These are phyloP conservation scores for Arthromyces matolae DNA, from an alignment of 768 basidiomycete species.

Conservation along the genomic window DNA sequence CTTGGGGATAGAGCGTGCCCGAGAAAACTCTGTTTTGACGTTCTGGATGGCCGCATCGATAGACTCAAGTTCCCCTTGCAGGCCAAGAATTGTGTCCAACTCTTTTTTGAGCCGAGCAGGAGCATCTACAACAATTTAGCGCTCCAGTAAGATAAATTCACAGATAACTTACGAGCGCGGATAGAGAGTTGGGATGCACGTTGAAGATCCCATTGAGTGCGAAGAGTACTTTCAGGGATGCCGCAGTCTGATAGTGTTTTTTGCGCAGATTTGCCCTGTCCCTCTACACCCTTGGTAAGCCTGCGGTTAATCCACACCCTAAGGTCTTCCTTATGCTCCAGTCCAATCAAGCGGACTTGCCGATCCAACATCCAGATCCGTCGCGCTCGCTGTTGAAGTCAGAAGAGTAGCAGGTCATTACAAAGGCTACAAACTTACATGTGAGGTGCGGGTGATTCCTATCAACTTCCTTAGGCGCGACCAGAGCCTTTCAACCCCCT, in stretches of 20 bases:
- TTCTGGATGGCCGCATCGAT: no score
- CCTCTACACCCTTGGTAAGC: conserved; percentile 13
- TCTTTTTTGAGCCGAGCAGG: no score
- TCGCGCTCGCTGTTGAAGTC: conserved; percentile 12
- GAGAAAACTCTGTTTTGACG: no score
- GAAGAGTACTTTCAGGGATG: conserved; percentile 16
- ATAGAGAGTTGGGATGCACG: conserved; percentile 25
- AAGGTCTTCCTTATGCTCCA: conserved; percentile 24
- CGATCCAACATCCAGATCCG: conserved; percentile 33
- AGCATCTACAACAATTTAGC: no score
- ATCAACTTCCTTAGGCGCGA: conserved; percentile 32
- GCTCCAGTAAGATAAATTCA: no score
- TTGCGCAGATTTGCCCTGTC: conserved; percentile 11
- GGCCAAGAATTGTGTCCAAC: no score
- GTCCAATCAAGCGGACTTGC: conserved; percentile 23
- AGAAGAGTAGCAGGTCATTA: neutral
- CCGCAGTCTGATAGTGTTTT: conserved; percentile 17
- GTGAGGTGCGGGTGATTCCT: conserved; percentile 25
- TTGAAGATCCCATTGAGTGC: conserved; percentile 31
- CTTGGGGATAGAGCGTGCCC: no score
- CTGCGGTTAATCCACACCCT: conserved; percentile 29
- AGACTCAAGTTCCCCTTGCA: no score
- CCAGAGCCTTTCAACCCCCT: no score
- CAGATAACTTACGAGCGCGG: conserved; percentile 26
- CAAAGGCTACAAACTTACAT: conserved; percentile 21